Evolutionary conservation across 2,329 filamentous ascomycete species (phyloP).

Genomic region (Verticillium isaacii): DNA sequence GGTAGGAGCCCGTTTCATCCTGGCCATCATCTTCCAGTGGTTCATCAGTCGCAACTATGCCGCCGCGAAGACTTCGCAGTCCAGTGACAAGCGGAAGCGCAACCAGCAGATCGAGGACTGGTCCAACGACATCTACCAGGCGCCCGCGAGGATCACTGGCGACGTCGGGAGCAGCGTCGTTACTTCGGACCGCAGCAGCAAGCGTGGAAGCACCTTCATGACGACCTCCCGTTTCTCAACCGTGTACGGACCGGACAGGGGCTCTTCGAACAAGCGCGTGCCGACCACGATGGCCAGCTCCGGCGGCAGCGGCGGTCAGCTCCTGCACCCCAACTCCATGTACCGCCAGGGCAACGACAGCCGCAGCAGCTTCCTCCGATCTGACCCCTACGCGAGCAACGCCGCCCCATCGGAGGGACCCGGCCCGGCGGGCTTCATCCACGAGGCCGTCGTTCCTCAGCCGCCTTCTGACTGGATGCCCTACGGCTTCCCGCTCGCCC

Average conservation of each 20-base stretch:
- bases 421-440: conserved; percentile 90
- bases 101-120: conserved; percentile 96
- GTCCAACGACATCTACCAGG: conserved; percentile 95
- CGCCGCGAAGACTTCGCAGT: conserved; percentile 78
- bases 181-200: conserved; percentile 62
- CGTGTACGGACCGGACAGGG: conserved; percentile 72
- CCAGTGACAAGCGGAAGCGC: conserved; percentile 74
- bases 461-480: conserved; percentile 96
- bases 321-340: conserved; percentile 66
- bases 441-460: conserved; percentile 92
- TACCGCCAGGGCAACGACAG: conserved; percentile 65
- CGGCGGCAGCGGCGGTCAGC: conserved; percentile 63
- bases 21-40: conserved; percentile 93
- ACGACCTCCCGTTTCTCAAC: conserved; percentile 94
- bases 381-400: conserved; percentile 49
- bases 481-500: conserved; percentile 90
- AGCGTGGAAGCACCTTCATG: conserved; percentile 77
- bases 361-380: conserved; percentile 59
- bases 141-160: conserved; percentile 74
- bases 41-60: conserved; percentile 85
- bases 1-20: conserved; percentile 78
- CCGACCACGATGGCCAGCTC: conserved; percentile 97
- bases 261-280: conserved; percentile 35
- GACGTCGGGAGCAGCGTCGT: conserved; percentile 64
- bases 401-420: conserved; percentile 60